Evolutionary conservation across 2,329 filamentous ascomycete species (phyloP), one percentile per base, ranked within the genome.

Genomic region (Aspergillus awamori): DNA sequence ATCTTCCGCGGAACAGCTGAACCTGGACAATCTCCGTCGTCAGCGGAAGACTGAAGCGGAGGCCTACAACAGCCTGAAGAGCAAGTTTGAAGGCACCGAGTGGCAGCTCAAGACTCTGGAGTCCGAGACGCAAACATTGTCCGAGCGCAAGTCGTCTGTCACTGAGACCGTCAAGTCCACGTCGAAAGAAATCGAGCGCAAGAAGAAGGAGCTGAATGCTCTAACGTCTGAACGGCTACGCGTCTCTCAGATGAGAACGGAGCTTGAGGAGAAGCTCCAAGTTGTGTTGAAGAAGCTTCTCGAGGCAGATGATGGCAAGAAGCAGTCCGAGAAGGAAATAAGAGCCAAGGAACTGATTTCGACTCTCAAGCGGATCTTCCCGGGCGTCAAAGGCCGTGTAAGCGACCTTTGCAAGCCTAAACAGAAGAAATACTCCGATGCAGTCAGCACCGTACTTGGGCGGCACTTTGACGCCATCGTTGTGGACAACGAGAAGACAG

Each of bases 381-480:
- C 93, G 1, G 94, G 94, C 51, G 94, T 99, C 48, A 91, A 91
- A 67, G 95, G 95, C 20, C 89, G 94, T 49, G 87, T 98, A 49
- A 92, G 92, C 64, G 92, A 97, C 66, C 85, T 99, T 45, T 97
- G 95, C 80, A 93, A 92, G 67, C 94, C 95, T 1, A 98, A 97
- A 77, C 92, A 97, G 79, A 97, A 96, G 79, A 98, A 97, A 76
- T 99, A 89, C 71, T 91, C 95, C 65, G 92, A 95, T 67, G 95
- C 95, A 49, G 91, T 99, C 65, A 92, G 92, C 69, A 96, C 92
- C 22, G 93, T 96, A 6, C 86, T 99, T 4, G 95, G 95, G 54
- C 88, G 92, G 58, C 91, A 98, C 72, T 97, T 97, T 74, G 94
- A 99, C 75, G 91, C 93, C 0, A 90, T 99, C 47, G 88, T 99